Evolutionary conservation across 2,329 filamentous ascomycete genomes (phyloP), one percentile per base, ranked within the genome.

Genomic region (Beauveria asiatica): DNA sequence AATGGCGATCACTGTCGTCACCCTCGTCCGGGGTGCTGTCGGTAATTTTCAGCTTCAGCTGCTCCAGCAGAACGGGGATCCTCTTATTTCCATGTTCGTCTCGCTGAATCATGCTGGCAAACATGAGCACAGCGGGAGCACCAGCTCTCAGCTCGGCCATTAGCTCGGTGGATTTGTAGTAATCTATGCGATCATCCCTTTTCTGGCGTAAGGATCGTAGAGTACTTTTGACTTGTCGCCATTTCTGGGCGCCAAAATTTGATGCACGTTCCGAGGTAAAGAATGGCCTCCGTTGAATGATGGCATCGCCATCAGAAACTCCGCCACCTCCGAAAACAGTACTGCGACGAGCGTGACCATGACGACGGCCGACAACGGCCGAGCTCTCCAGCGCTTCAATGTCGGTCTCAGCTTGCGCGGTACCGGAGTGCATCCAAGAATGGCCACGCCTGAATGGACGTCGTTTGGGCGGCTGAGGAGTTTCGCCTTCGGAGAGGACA

Each of bases 71-170:
- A 57, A 99, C 92, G 0, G 94, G 94, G 61, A 99, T 96, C 62
- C 92, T 86, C 75, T 90, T 94, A 74, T 96, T 94, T 53, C 93
- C 92, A 67, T 97, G 90, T 73, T 99, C 94, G 67, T 99, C 94
- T 61, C 94, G 84, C 75, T 97, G 94, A 67, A 97, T 94, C 90
- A 97, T 97, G 70, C 92, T 97, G 8, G 94, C 94, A 57, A 99
- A 78, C 74, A 99, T 96, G 61, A 99, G 78, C 21, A 93, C 94
- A 25, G 94, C 94, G 3, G 94, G 94, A 1, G 92, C 91, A 58
- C 92, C 94, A 48, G 94, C 95, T 53, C 94, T 84, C 42, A 99
- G 78, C 73, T 99, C 94, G 1, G 94, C 94, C 83, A 99, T 93
- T 51, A 99, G 80, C 72, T 99, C 94, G 2, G 94, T 92, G 10